Conservation (phyloP, 2,329 filamentous ascomycete species). For the Fusarium redolens region DNA sequence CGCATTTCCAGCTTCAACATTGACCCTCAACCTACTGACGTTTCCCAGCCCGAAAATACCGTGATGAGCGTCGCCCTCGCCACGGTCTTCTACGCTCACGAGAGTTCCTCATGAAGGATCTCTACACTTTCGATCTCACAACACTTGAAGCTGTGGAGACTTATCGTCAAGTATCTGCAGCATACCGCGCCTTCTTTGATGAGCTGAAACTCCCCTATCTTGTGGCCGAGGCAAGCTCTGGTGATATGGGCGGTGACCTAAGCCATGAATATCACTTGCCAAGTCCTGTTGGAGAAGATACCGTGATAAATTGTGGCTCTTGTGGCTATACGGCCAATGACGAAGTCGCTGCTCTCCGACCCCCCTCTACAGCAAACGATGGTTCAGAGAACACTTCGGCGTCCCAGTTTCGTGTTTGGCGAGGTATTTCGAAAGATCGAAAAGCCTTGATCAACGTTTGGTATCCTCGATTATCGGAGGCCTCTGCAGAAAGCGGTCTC, state of each 20-base stretch:
- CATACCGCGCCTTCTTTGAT: constrained; percentile 82
- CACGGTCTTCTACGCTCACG: constrained; percentile 88
- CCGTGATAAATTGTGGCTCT: constrained; percentile 76
- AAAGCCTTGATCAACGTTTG: constrained; percentile 76
- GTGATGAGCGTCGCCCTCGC: constrained; percentile 89
- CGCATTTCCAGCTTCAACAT: not conserved
- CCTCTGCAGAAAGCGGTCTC: constrained; percentile 50
- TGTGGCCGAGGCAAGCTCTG: constrained; percentile 89
- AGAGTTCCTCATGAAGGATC: constrained; percentile 98
- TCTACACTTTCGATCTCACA: constrained; percentile 91
- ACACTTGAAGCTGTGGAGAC: constrained; percentile 78
- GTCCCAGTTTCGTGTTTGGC: constrained; percentile 60
- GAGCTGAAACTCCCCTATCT: constrained; percentile 86
- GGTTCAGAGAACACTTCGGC: not conserved
- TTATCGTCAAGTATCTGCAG: constrained; percentile 77
- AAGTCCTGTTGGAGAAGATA: constrained; percentile 84
- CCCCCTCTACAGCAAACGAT: not conserved
- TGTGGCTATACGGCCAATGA: constrained; percentile 88
- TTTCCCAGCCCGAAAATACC: constrained; percentile 82
- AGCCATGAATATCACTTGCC: constrained; percentile 96
- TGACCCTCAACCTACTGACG: constrained; percentile 29
- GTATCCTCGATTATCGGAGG: constrained; percentile 60
- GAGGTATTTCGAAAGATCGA: constrained; percentile 74
- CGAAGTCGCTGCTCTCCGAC: constrained; percentile 73
- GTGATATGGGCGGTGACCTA: constrained; percentile 92